A percentile compares a stretch with the other conserved stretches of the same genome.
Conservation (phyloP, 345 rosid genomes). For the Gynandropsis gynandra region DNA sequence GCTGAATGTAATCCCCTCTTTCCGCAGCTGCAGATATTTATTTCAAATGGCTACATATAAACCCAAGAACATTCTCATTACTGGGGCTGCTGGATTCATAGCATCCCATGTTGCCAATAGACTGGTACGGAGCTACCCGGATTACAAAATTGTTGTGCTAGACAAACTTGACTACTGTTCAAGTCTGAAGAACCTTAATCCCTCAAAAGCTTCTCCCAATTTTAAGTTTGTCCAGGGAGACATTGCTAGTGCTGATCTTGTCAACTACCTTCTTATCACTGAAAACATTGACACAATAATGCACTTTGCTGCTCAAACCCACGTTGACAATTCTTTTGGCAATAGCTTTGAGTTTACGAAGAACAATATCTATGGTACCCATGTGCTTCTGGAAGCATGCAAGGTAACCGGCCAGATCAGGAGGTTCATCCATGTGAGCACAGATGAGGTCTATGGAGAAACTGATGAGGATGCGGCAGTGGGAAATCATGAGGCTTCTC, state of each 20-base stretch:
- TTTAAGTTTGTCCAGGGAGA: slow-evolving; percentile 84
- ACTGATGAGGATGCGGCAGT: slow-evolving; percentile 90
- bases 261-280: slow-evolving; percentile 84
- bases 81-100: slow-evolving; percentile 83
- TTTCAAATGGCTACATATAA: slow-evolving; percentile 43
- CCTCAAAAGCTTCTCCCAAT: slow-evolving; percentile 60
- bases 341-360: slow-evolving; percentile 91
- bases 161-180: slow-evolving; percentile 95
- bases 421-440: slow-evolving; percentile 90
- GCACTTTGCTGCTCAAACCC: slow-evolving; percentile 94
- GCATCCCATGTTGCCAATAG: slow-evolving; percentile 79
- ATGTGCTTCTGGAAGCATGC: slow-evolving; percentile 79
- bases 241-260: slow-evolving; percentile 83
- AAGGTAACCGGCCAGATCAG: slow-evolving; percentile 87
- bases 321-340: slow-evolving; percentile 82
- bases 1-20: not conserved
- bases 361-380: slow-evolving; percentile 83
- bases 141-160: slow-evolving; percentile 80
- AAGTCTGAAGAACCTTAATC: slow-evolving; percentile 61
- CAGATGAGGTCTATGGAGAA: slow-evolving; percentile 92
- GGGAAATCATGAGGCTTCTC: slow-evolving; percentile 84
- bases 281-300: slow-evolving; percentile 82
- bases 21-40: slow-evolving; percentile 11
- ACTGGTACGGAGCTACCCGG: slow-evolving; percentile 64
- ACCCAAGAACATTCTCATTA: slow-evolving; percentile 78